A percentile compares a stretch with the other conserved stretches of the same genome.
Evolutionary conservation across 768 basidiomycete genomes (phyloP).

Genomic region (Gloeopeniophorella convolvens): DNA sequence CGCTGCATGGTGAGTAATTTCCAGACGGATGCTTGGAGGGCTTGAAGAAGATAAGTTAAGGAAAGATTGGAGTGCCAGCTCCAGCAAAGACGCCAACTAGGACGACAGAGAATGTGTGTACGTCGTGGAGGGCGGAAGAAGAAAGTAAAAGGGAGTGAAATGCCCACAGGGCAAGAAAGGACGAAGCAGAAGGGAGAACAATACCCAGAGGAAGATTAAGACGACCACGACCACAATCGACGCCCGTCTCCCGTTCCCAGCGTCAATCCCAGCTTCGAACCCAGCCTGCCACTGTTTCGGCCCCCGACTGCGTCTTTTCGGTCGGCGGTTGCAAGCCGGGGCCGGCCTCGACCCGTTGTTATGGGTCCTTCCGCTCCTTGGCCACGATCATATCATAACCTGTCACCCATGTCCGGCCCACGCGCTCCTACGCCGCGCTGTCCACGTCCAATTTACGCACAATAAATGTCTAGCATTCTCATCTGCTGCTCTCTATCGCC

Average conservation of each 20-base stretch:
- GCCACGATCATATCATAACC: too few relatives aligned
- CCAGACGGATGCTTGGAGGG: slow-evolving; percentile 16
- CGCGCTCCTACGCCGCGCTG: not conserved
- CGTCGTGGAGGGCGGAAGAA: slow-evolving; percentile 22
- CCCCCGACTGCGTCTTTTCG: too few relatives aligned
- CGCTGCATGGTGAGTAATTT: slow-evolving; percentile 25
- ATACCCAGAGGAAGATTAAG: not conserved
- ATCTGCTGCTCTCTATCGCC: slow-evolving; percentile 69
- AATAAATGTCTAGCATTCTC: not conserved
- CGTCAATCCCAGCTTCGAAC: not conserved
- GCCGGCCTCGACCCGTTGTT: not conserved
- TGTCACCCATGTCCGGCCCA: too few relatives aligned
- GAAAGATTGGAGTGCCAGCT: slow-evolving; percentile 35
- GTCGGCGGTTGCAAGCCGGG: not conserved
- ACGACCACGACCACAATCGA: not conserved
- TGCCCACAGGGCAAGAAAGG: slow-evolving; percentile 31
- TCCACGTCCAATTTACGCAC: not conserved
- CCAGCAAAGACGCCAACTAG: slow-evolving; percentile 29
- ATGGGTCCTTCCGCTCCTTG: too few relatives aligned
- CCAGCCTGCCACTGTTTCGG: not conserved
- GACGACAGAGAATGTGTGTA: slow-evolving; percentile 23
- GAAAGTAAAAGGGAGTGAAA: slow-evolving; percentile 23
- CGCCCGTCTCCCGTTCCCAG: too few relatives aligned
- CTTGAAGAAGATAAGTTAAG: slow-evolving; percentile 17
- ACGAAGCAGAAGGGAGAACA: slow-evolving; percentile 3